Base-by-base conservation (phyloP, 2,329 filamentous ascomycete species). In the Colletotrichum cuscutae region DNA sequence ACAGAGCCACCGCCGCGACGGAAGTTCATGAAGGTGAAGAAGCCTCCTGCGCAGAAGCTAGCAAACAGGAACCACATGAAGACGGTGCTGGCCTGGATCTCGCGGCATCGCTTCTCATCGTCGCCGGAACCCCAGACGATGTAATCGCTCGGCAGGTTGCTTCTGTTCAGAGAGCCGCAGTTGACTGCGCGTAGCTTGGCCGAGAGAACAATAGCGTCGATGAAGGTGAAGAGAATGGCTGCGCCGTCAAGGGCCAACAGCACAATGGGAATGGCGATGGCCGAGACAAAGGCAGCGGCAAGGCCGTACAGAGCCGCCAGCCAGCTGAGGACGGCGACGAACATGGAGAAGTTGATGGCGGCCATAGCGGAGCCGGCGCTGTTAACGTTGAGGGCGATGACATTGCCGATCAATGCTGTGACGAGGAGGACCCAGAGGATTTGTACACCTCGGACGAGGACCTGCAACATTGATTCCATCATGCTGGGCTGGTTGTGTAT, bases 1-100 rank as follows among this genome's bases (percentile, higher is more conserved):
- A 84, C 77, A 35, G 85, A 86, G 19, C 86, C 82, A 70, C 82
- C 80, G 66, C 86, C 83, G 53, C 90, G 86, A 58, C 88, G 86
- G 76, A 87, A 85, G 71, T 87, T 86, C 72, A 84, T 83, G 77
- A 90, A 80, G 68, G 87, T 83, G 75, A 93, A 86, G 78, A 89
- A 84, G 57, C 91, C 80, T 53, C 87, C 87, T 4, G 85, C 90
- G 32, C 85, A 83, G 78, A 92, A 93, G 30, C 88, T 86, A 52
- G 84, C 87, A 80, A 92, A 94, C 61, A 94, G 88, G 84, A 95
- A 95, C 92, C 92, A 96, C 83, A 94, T 87, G 84, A 96, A 96
- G 49, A 90, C 92, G 42, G 89, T 90, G 74, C 89, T 89, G 49
- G 93, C 93, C 84, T 95, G 93, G 19, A 94, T 89, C 83, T 94